Evolutionary conservation across 2,329 filamentous ascomycete genomes (phyloP).

Genomic region (Fusarium sp.): DNA sequence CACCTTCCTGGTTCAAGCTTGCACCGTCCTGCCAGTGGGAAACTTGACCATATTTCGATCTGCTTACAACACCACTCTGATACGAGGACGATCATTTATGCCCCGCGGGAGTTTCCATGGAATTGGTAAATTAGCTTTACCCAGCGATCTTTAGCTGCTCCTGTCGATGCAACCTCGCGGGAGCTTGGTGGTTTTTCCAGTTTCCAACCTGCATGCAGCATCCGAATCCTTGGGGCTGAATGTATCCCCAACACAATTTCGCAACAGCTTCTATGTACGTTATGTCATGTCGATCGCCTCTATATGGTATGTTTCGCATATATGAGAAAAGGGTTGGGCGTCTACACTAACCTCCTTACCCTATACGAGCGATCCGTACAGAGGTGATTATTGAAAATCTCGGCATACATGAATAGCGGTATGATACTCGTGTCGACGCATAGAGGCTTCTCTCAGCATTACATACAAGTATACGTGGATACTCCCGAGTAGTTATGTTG

Average conservation of each 20-base stretch:
- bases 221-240: background rate
- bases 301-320: background rate
- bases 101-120: background rate
- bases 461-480: too few species aligned
- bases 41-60: background rate
- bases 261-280: background rate
- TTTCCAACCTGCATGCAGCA: background rate
- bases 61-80: background rate
- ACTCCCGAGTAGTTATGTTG: background rate
- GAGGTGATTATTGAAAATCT: background rate
- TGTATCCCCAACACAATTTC: background rate
- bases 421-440: background rate
- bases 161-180: background rate
- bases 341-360: background rate
- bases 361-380: background rate
- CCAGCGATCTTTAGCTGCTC: background rate
- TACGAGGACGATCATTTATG: background rate
- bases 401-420: background rate
- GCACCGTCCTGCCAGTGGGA: background rate
- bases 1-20: background rate
- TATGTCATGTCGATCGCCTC: background rate
- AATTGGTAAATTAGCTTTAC: background rate
- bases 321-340: background rate
- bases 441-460: background rate
- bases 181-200: background rate